Conservation (phyloP, 768 basidiomycete genomes). For the Crucibulum laeve region DNA sequence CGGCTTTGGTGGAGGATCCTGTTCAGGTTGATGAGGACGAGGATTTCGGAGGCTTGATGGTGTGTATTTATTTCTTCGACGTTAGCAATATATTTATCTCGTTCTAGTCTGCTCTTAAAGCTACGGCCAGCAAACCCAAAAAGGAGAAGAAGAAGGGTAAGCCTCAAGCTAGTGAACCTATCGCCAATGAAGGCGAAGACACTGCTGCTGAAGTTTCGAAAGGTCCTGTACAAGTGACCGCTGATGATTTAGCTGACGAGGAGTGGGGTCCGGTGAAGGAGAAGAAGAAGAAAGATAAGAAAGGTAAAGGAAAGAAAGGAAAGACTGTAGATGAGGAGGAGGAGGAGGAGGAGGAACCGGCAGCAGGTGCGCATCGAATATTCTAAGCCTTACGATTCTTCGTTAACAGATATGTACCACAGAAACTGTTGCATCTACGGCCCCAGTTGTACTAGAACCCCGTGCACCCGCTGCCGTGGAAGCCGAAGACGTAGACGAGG, state of each 20-base stretch:
- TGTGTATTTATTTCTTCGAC: slow-evolving; percentile 23
- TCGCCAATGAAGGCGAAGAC: slow-evolving; percentile 19
- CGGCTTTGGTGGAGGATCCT: slow-evolving; percentile 39
- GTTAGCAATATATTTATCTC: slow-evolving; percentile 5
- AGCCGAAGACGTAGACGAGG: slow-evolving; percentile 43
- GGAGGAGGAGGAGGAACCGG: slow-evolving; percentile 33
- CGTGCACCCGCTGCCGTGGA: slow-evolving; percentile 20
- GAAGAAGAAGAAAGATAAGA: slow-evolving; percentile 62
- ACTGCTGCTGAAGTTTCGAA: slow-evolving; percentile 26
- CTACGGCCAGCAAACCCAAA: slow-evolving; percentile 41
- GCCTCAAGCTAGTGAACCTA: slow-evolving; percentile 25
- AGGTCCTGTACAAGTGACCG: slow-evolving; percentile 46
- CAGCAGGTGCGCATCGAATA: slow-evolving; percentile 7
- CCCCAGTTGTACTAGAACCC: slow-evolving; percentile 17
- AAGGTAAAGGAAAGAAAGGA: slow-evolving; percentile 51
- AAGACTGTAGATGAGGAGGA: slow-evolving; percentile 39
- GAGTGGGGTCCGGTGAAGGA: slow-evolving; percentile 65
- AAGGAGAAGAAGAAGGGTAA: slow-evolving; percentile 56
- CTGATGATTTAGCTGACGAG: slow-evolving; percentile 72
- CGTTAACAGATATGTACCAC: no score
- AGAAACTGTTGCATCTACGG: not conserved
- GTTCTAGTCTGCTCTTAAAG: slow-evolving; percentile 62
- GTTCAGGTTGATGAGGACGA: slow-evolving; percentile 52
- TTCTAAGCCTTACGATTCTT: no score
- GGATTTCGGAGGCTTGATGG: slow-evolving; percentile 77